Conservation (phyloP, 2,329 filamentous ascomycete genomes). For the Chaetomium sp. region DNA sequence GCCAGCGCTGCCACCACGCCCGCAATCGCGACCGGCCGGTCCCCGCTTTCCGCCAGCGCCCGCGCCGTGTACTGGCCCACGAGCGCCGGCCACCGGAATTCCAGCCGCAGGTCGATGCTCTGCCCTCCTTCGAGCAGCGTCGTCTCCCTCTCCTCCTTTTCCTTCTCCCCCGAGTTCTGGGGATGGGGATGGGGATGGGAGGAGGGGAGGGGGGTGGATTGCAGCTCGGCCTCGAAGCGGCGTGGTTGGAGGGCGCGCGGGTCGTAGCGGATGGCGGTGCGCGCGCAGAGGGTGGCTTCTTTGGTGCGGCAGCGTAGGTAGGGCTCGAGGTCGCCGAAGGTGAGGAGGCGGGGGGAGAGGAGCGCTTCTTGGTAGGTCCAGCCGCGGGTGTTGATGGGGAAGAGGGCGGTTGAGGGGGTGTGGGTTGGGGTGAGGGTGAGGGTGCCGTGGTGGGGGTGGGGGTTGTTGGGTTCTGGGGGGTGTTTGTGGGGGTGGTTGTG, state of each 20-base stretch:
- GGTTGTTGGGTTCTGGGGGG: neutral
- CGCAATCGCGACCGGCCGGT: neutral
- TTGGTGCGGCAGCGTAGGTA: neutral
- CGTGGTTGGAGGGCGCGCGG: neutral
- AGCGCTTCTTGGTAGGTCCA: neutral
- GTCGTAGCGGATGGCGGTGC: neutral
- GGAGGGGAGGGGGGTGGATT: too few species aligned
- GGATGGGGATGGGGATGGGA: too few species aligned
- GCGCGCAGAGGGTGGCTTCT: neutral
- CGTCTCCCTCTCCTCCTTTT: neutral
- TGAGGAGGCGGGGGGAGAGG: neutral
- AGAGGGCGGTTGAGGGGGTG: neutral
- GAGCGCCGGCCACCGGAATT: neutral
- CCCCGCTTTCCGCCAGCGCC: neutral
- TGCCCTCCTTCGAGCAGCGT: neutral
- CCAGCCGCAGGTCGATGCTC: neutral
- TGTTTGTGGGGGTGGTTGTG: neutral
- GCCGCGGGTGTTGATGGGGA: neutral
- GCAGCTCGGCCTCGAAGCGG: neutral
- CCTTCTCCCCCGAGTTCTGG: too few species aligned
- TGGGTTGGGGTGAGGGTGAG: neutral
- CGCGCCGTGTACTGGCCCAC: neutral
- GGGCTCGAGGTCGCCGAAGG: neutral
- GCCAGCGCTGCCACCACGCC: neutral
- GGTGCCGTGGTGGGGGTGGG: neutral